These are phyloP conservation scores for Leucoagaricus sp. DNA, from an alignment of 1,284 basidiomycete genomes.

Conservation along the genomic window DNA sequence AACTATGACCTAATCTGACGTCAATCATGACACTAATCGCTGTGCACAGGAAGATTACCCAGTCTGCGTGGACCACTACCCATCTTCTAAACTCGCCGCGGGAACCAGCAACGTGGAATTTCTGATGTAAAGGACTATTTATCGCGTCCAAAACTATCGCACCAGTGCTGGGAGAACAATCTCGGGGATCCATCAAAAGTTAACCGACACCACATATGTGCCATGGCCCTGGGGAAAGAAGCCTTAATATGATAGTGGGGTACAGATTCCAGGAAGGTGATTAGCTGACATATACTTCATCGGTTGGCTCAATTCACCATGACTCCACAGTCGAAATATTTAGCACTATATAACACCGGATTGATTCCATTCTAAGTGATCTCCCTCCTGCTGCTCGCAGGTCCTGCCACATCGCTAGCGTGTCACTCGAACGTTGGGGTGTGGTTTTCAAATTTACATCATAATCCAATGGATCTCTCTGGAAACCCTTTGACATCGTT, in stretches of 20 bases:
- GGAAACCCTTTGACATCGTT: neutral
- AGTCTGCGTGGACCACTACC: neutral
- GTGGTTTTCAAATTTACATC: too few relatives aligned
- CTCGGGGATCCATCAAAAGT: neutral
- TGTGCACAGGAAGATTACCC: neutral
- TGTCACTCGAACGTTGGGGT: too few relatives aligned
- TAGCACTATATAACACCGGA: neutral
- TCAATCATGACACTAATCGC: neutral
- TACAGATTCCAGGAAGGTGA: neutral
- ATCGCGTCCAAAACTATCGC: neutral
- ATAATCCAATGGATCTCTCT: neutral
- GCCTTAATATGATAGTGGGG: neutral
- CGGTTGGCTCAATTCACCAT: neutral
- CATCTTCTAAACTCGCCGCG: neutral
- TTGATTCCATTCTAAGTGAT: neutral
- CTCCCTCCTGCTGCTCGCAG: neutral
- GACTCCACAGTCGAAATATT: neutral
- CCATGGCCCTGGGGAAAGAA: neutral
- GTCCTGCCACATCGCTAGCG: too few relatives aligned
- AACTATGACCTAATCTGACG: conserved; percentile 3
- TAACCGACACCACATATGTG: neutral
- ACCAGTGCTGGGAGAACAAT: neutral
- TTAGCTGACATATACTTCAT: neutral
- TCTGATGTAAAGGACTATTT: too few relatives aligned
- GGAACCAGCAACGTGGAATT: too few relatives aligned